phyloP scores from a whole-genome alignment of 2,329 filamentous ascomycete genomes.

The Dactylellina parvicollis region DNA sequence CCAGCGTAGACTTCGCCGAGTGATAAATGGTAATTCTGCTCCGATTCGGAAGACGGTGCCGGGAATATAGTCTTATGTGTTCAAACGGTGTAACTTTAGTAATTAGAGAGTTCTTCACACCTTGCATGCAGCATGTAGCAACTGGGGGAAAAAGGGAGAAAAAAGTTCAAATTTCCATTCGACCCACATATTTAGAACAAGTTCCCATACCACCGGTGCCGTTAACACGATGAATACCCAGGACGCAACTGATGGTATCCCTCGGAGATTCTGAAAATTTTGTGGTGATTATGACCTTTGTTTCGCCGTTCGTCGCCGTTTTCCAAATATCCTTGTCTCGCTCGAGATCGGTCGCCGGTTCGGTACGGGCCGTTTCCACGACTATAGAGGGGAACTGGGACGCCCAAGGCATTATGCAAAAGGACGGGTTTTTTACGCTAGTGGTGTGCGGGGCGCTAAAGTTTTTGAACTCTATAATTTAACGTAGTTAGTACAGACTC shows the following conservation, averaged over 20 bases:
- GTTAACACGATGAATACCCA: conserved; percentile 29
- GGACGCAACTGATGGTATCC: conserved; percentile 12
- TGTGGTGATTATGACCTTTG: conserved; percentile 25
- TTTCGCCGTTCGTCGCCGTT: conserved; percentile 22
- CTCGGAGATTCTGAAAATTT: conserved; percentile 21
- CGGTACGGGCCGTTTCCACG: conserved; percentile 31
- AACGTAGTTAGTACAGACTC: not conserved
- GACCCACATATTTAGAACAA: conserved; percentile 33
- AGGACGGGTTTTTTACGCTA: conserved; percentile 13
- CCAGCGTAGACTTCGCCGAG: conserved; percentile 28
- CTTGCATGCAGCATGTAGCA: too few species aligned
- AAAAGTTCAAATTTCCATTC: not conserved
- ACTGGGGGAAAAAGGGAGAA: too few species aligned
- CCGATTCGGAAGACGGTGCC: not conserved
- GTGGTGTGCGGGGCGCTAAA: not conserved
- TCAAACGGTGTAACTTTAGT: too few species aligned
- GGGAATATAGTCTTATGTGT: conserved; percentile 42
- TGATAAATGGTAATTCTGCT: conserved; percentile 15
- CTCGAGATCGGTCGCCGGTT: conserved; percentile 30
- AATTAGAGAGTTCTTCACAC: too few species aligned
- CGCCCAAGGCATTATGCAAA: conserved; percentile 31
- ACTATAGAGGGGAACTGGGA: conserved; percentile 31
- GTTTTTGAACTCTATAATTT: conserved; percentile 13
- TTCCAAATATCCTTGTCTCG: conserved; percentile 46
- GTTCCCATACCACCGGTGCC: conserved; percentile 3